Evolutionary conservation across 768 basidiomycete species (phyloP).

Genomic region (Auriscalpium vulgare): DNA sequence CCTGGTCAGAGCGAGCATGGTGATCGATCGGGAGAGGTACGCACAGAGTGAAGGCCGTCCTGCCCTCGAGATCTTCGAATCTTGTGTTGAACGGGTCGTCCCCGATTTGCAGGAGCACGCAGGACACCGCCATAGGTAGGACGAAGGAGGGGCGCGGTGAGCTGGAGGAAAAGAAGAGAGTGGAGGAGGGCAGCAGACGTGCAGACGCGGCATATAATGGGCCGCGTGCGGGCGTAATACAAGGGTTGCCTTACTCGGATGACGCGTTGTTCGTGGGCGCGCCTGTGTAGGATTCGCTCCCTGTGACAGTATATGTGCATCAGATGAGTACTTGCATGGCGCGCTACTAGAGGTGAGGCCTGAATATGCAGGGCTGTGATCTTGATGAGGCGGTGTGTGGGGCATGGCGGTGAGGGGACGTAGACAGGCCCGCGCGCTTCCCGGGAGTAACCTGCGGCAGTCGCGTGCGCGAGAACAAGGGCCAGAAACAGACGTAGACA

Average conservation of each 20-base stretch:
- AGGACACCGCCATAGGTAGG: conserved; percentile 28
- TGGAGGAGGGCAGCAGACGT: background rate
- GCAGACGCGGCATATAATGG: background rate
- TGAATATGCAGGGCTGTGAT: too few relatives aligned
- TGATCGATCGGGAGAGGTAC: conserved; percentile 18
- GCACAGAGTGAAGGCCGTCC: conserved; percentile 62
- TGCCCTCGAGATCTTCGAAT: conserved; percentile 57
- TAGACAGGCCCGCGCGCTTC: too few relatives aligned
- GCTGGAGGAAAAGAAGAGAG: conserved; percentile 12
- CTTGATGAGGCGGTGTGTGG: too few relatives aligned
- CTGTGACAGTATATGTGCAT: too few relatives aligned
- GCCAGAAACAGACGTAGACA: too few relatives aligned
- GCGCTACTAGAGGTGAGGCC: too few relatives aligned
- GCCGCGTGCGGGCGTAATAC: conserved; percentile 4
- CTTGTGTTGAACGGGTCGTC: conserved; percentile 50
- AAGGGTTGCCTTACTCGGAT: conserved; percentile 14
- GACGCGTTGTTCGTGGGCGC: background rate
- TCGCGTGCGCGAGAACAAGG: too few relatives aligned
- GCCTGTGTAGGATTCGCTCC: too few relatives aligned
- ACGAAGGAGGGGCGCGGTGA: conserved; percentile 9
- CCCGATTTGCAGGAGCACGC: conserved; percentile 58
- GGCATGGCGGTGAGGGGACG: too few relatives aligned
- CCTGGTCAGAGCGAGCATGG: background rate
- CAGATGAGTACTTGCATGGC: too few relatives aligned
- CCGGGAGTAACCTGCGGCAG: too few relatives aligned